Evolutionary conservation across 2,329 filamentous ascomycete species (phyloP).

Genomic region (Trichoderma atroviride): DNA sequence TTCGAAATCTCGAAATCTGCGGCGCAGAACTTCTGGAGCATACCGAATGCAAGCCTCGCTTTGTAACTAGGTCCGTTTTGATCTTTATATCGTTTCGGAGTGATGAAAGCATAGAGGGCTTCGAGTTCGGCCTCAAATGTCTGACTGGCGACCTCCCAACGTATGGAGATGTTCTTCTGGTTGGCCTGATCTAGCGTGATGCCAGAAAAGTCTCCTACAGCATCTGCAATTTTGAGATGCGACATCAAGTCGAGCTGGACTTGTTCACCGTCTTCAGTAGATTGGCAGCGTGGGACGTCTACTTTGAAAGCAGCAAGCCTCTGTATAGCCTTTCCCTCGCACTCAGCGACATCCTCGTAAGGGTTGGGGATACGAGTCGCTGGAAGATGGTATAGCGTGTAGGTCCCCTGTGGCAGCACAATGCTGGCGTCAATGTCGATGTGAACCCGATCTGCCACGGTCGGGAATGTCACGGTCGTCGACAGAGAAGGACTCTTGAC

Average conservation of each 20-base stretch:
- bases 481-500: slow-evolving; percentile 33
- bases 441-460: slow-evolving; percentile 35
- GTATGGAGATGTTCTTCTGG: slow-evolving; percentile 34
- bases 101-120: slow-evolving; percentile 35
- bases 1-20: slow-evolving; percentile 28
- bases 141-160: slow-evolving; percentile 34
- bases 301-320: slow-evolving; percentile 41
- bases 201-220: slow-evolving; percentile 30
- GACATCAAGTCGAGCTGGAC: slow-evolving; percentile 57
- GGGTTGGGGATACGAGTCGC: slow-evolving; percentile 38
- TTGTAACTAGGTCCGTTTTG: slow-evolving; percentile 29
- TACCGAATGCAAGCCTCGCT: slow-evolving; percentile 38
- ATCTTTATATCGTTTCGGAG: slow-evolving; percentile 29
- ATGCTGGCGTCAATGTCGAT: slow-evolving; percentile 36
- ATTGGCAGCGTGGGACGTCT: slow-evolving; percentile 39
- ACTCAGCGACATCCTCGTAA: slow-evolving; percentile 33
- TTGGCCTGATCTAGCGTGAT: slow-evolving; percentile 29
- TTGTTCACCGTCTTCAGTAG: slow-evolving; percentile 31
- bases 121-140: slow-evolving; percentile 42
- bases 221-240: slow-evolving; percentile 64
- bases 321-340: slow-evolving; percentile 5
- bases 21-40: slow-evolving; percentile 38
- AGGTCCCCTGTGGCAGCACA: slow-evolving; percentile 29
- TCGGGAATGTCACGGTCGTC: slow-evolving; percentile 34
- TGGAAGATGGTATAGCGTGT: slow-evolving; percentile 34